Percentiles rank a stretch among this genome's conserved stretches.
phyloP scores from a whole-genome alignment of 371 early-diverging fungal species.

The Rhizomucor miehei region DNA sequence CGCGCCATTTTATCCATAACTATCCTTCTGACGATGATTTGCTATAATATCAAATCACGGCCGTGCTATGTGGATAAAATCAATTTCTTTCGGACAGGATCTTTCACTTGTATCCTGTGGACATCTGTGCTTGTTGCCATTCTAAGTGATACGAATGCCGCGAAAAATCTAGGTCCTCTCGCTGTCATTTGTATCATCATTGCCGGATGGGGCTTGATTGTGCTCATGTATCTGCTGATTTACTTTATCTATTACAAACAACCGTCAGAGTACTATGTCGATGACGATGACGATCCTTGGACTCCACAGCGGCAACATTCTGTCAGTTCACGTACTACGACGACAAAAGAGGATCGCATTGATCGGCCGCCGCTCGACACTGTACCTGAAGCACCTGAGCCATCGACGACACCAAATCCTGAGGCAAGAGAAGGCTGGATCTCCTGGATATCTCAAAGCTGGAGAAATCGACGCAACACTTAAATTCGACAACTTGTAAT shows the following conservation, averaged over 20 bases:
- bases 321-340: too few relatives aligned
- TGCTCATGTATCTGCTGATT: conserved; percentile 41
- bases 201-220: conserved; percentile 52
- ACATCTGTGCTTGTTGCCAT: conserved; percentile 53
- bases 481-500: too few relatives aligned
- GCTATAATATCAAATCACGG: conserved; percentile 56
- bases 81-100: conserved; percentile 58
- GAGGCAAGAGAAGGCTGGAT: too few relatives aligned
- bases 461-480: too few relatives aligned
- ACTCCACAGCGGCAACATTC: too few relatives aligned
- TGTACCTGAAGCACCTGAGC: too few relatives aligned
- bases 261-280: conserved; percentile 5
- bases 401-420: too few relatives aligned
- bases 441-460: too few relatives aligned
- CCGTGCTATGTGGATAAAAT: conserved; percentile 64
- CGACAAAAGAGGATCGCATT: too few relatives aligned
- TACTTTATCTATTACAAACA: conserved; percentile 42
- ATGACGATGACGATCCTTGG: not conserved
- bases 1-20: conserved; percentile 55
- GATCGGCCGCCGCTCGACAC: too few relatives aligned
- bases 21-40: conserved; percentile 58
- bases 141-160: conserved; percentile 44
- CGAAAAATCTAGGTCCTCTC: conserved; percentile 43
- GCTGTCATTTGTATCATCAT: conserved; percentile 51
- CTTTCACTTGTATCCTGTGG: conserved; percentile 58